Evolutionary conservation across 225 moss, liverwort and hornwort species (phyloP).

Genomic region (Pseudoscleropodium purum): DNA sequence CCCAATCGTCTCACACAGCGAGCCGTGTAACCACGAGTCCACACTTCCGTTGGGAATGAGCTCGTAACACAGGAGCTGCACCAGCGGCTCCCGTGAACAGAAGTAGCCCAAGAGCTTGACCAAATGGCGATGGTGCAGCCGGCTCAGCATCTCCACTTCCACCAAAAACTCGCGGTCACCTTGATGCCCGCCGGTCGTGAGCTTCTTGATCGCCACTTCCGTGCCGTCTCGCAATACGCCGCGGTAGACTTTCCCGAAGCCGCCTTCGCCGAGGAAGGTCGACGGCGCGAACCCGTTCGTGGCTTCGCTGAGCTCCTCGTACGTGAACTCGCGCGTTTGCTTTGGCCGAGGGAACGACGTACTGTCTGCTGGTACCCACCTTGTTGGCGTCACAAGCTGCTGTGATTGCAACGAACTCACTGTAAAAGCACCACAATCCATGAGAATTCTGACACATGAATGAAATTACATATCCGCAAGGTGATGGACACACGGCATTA

Average conservation of each 20-base stretch:
- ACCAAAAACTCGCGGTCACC: conserved; percentile 95
- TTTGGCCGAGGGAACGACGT: conserved; percentile 35
- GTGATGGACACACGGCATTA: not conserved
- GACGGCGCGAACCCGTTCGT: conserved; percentile 76
- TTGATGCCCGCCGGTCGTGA: conserved; percentile 91
- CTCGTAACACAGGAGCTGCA: conserved; percentile 85
- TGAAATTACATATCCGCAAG: not conserved
- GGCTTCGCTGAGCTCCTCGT: conserved; percentile 85
- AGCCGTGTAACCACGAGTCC: conserved; percentile 85
- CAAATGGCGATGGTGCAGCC: conserved; percentile 85
- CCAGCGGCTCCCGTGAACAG: conserved; percentile 64
- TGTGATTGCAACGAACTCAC: conserved; percentile 37
- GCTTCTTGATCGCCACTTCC: conserved; percentile 92
- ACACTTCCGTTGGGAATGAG: conserved; percentile 89
- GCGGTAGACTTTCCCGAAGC: conserved; percentile 84
- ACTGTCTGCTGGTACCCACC: conserved; percentile 56
- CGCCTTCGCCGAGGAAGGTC: conserved; percentile 78
- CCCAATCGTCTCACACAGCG: conserved; percentile 18
- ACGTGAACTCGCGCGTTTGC: conserved; percentile 68
- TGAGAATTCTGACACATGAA: not conserved
- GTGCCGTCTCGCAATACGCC: conserved; percentile 73
- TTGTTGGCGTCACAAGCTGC: conserved; percentile 27
- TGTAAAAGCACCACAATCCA: conserved; percentile 1
- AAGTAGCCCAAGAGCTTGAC: conserved; percentile 93
- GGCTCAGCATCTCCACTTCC: conserved; percentile 90